Evolutionary conservation across 805 yeast genomes (phyloP).

Genomic region (Cyberlindnera maritima): DNA sequence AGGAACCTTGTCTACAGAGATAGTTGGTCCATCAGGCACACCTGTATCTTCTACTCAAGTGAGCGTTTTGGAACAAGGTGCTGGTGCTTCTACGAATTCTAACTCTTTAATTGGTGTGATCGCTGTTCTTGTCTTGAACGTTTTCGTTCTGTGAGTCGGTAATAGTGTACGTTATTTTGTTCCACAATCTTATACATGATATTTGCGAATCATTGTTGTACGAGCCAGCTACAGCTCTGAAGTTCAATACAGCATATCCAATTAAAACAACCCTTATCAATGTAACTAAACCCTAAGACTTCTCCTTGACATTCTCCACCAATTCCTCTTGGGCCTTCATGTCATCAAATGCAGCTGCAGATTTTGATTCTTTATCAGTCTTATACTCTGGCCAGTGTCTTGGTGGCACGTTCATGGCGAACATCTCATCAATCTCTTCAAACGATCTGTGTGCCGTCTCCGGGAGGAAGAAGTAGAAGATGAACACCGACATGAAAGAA

Average conservation of each 20-base stretch:
- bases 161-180: no score
- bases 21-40: neutral
- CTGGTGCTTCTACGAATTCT: neutral
- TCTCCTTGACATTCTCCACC: neutral
- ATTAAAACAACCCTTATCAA: neutral
- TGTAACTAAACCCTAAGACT: no score
- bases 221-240: no score
- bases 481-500: slow-evolving; percentile 29
- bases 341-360: slow-evolving; percentile 4
- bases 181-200: no score
- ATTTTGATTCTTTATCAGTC: slow-evolving; percentile 6
- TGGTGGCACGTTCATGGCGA: slow-evolving; percentile 31
- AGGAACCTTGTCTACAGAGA: neutral
- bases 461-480: slow-evolving; percentile 48
- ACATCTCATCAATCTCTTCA: slow-evolving; percentile 55
- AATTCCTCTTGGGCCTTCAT: slow-evolving; percentile 4
- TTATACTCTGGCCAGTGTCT: slow-evolving; percentile 23
- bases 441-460: slow-evolving; percentile 52
- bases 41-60: neutral
- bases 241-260: neutral
- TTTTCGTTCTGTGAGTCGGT: no score
- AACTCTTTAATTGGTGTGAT: neutral
- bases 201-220: no score
- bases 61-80: neutral
- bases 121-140: neutral